phyloP scores from a whole-genome alignment of 2,329 filamentous ascomycete species.

The Ceratocystis harringtonii region DNA sequence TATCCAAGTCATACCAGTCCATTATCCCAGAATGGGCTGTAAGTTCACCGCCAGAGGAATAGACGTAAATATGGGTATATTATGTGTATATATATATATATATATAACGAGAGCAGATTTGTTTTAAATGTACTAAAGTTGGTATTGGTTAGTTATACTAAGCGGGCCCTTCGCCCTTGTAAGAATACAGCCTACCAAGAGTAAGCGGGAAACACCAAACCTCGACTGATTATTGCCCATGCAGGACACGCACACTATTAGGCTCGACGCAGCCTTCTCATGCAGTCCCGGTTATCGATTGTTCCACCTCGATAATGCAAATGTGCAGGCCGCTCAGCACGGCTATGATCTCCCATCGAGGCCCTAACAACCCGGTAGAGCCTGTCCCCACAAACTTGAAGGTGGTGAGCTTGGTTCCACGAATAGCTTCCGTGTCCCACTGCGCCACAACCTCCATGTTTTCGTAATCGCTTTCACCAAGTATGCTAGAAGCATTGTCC shows the following conservation, averaged over 20 bases:
- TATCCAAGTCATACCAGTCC: conserved; percentile 34
- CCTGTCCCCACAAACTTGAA: conserved; percentile 31
- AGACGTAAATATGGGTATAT: neutral
- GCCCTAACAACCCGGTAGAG: conserved; percentile 27
- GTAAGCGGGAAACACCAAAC: neutral
- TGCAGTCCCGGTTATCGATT: neutral
- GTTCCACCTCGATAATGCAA: conserved; percentile 8
- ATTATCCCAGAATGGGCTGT: conserved; percentile 2
- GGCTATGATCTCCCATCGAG: conserved; percentile 31
- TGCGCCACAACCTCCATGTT: conserved; percentile 31
- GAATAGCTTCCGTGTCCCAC: conserved; percentile 23
- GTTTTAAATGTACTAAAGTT: neutral
- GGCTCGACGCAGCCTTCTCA: neutral
- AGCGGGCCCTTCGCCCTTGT: neutral
- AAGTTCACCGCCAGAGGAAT: neutral
- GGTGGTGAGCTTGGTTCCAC: conserved; percentile 25
- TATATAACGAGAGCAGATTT: neutral
- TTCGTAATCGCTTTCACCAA: conserved; percentile 21
- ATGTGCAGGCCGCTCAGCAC: conserved; percentile 20
- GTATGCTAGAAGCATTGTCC: conserved; percentile 1
- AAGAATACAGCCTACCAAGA: neutral
- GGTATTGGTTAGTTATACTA: neutral
- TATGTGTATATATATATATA: neutral
- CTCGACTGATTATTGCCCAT: neutral
- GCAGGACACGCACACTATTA: too few relatives aligned